A percentile compares a stretch with the other conserved stretches of the same genome.
Conservation (phyloP, 2,329 filamentous ascomycete genomes). For the Parafenestella ontariensis region DNA sequence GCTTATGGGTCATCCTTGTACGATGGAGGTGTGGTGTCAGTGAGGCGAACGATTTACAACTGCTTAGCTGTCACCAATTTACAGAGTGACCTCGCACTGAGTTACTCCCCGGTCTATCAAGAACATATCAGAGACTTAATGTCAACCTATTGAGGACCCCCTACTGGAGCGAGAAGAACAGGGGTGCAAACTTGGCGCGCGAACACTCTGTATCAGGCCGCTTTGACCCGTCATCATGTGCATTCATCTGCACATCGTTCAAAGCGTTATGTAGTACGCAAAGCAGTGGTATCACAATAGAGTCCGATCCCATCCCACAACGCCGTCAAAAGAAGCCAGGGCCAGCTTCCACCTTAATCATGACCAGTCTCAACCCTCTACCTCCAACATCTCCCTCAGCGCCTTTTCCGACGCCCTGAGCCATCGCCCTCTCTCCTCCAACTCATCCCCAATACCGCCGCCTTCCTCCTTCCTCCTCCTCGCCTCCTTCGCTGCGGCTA, state of each 20-base stretch:
- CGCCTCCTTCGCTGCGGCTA: constrained; percentile 73
- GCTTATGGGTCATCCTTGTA: constrained; percentile 7
- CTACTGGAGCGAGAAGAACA: no score
- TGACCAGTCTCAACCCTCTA: constrained; percentile 44
- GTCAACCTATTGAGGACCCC: no score
- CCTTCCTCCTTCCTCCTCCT: constrained; percentile 70
- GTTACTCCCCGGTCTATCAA: no score
- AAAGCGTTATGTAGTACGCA: not conserved
- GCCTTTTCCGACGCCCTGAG: constrained; percentile 71
- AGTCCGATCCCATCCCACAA: constrained; percentile 4
- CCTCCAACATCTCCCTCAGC: constrained; percentile 68
- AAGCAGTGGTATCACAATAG: not conserved
- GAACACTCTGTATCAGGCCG: no score
- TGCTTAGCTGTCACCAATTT: not conserved
- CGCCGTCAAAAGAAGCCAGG: constrained; percentile 5
- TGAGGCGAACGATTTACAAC: constrained; percentile 8
- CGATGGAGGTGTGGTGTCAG: constrained; percentile 13
- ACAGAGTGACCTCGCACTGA: no score
- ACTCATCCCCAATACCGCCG: constrained; percentile 71
- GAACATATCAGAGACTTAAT: no score
- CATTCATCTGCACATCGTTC: not conserved
- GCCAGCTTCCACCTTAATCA: not conserved
- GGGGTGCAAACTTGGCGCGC: no score
- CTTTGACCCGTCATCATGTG: not conserved
- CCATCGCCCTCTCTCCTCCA: constrained; percentile 80